A percentile compares a stretch with the other conserved stretches of the same genome.
Conservation (phyloP, 306 rosid genomes). For the Datisca glomerata region DNA sequence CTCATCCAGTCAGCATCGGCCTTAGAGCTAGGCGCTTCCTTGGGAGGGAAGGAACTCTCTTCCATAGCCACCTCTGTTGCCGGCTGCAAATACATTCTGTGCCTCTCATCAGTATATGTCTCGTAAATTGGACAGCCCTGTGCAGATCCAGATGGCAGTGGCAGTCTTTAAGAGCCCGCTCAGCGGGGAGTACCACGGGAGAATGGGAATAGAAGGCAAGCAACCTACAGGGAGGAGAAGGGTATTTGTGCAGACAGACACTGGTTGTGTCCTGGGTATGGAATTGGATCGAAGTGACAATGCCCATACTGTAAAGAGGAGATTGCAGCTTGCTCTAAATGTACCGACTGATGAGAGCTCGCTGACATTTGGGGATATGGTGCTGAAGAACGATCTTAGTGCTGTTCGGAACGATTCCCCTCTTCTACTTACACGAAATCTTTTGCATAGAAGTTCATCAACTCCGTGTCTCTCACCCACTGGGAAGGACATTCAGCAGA, state of each 20-base stretch:
- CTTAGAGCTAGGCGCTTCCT: slow-evolving; percentile 35
- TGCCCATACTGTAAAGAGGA: slow-evolving; percentile 94
- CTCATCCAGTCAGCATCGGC: slow-evolving; percentile 18
- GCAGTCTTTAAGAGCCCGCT: slow-evolving; percentile 46
- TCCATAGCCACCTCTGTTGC: slow-evolving; percentile 38
- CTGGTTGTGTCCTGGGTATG: slow-evolving; percentile 87
- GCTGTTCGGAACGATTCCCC: slow-evolving; percentile 75
- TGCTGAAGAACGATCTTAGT: slow-evolving; percentile 75
- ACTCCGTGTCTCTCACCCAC: slow-evolving; percentile 91
- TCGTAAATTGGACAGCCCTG: slow-evolving; percentile 82
- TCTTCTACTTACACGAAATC: slow-evolving; percentile 69
- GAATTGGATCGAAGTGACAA: slow-evolving; percentile 77
- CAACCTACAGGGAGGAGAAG: slow-evolving; percentile 69
- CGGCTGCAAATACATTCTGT: slow-evolving; percentile 15
- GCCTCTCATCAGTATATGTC: slow-evolving; percentile 37
- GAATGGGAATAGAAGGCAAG: slow-evolving; percentile 34
- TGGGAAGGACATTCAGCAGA: slow-evolving; percentile 72
- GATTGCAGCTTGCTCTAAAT: slow-evolving; percentile 81
- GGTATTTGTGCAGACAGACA: slow-evolving; percentile 83
- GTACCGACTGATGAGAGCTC: slow-evolving; percentile 89
- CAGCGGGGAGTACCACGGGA: slow-evolving; percentile 53
- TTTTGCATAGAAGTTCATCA: slow-evolving; percentile 83
- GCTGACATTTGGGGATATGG: slow-evolving; percentile 81
- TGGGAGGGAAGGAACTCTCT: slow-evolving; percentile 44
- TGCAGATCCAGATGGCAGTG: slow-evolving; percentile 97